These are phyloP conservation scores for Coniella lustricola DNA, from an alignment of 2,329 filamentous ascomycete genomes.

Conservation along the genomic window DNA sequence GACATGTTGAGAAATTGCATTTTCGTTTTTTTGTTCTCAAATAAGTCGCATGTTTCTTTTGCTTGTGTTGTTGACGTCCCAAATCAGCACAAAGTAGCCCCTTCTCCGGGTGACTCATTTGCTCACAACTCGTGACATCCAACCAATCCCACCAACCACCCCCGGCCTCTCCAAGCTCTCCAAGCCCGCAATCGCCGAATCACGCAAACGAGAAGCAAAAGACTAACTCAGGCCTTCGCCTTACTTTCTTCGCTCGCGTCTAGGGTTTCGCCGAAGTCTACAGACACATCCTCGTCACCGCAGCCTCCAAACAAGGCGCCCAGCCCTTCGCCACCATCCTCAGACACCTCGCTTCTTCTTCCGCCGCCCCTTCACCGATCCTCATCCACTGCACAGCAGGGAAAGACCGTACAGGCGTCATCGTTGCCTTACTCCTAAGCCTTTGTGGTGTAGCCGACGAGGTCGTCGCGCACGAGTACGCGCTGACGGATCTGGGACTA, in stretches of 20 bases:
- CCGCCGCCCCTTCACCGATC: conserved; percentile 39
- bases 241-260: background rate
- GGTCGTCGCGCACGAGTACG: conserved; percentile 60
- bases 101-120: too few species aligned
- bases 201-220: too few species aligned
- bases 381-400: conserved; percentile 70
- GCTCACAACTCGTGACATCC: too few species aligned
- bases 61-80: too few species aligned
- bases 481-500: conserved; percentile 57
- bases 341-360: conserved; percentile 41
- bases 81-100: too few species aligned
- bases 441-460: conserved; percentile 55
- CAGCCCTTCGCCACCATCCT: conserved; percentile 52
- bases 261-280: conserved; percentile 60
- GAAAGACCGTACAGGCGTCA: conserved; percentile 69
- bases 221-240: background rate
- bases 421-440: conserved; percentile 58
- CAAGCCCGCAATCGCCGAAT: too few species aligned
- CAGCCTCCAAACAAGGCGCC: conserved; percentile 33
- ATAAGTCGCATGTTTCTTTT: too few species aligned
- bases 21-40: too few species aligned
- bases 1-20: too few species aligned
- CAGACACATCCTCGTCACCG: conserved; percentile 50
- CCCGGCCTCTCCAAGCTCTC: too few species aligned
- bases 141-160: too few species aligned